Evolutionary conservation across 306 rosid species (phyloP).

Genomic region (Ormosia semicastrata): DNA sequence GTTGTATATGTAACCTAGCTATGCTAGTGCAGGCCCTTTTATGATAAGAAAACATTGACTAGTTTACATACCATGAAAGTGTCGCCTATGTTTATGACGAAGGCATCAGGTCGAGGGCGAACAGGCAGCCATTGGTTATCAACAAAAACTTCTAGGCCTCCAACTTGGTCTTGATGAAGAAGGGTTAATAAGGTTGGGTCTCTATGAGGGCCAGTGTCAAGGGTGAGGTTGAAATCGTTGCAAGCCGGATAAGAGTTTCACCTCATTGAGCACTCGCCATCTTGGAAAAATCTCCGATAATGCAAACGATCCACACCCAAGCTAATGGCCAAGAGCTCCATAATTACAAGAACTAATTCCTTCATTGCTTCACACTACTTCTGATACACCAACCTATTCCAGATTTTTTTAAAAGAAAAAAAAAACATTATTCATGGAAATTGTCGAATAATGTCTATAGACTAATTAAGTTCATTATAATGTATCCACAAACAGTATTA

Average conservation of each 20-base stretch:
- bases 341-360: slow-evolving; percentile 31
- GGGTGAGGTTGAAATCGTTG: slow-evolving; percentile 29
- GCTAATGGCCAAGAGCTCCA: slow-evolving; percentile 66
- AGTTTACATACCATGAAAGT: slow-evolving; percentile 50
- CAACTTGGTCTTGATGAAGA: slow-evolving; percentile 70
- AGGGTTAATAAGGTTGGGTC: slow-evolving; percentile 73
- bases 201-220: slow-evolving; percentile 75
- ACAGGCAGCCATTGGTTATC: slow-evolving; percentile 56
- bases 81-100: slow-evolving; percentile 69
- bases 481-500: not conserved
- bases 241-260: slow-evolving; percentile 71
- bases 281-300: slow-evolving; percentile 48
- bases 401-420: not conserved
- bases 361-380: slow-evolving; percentile 63
- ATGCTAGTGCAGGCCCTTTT: not conserved
- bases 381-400: slow-evolving; percentile 49
- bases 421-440: not conserved
- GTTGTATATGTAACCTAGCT: no score
- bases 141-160: slow-evolving; percentile 56
- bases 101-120: slow-evolving; percentile 56
- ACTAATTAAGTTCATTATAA: not conserved
- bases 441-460: not conserved
- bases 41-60: not conserved
- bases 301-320: slow-evolving; percentile 46
- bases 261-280: slow-evolving; percentile 55